Conservation (phyloP, 805 yeast genomes). For the Blastobotrys terrestris region DNA sequence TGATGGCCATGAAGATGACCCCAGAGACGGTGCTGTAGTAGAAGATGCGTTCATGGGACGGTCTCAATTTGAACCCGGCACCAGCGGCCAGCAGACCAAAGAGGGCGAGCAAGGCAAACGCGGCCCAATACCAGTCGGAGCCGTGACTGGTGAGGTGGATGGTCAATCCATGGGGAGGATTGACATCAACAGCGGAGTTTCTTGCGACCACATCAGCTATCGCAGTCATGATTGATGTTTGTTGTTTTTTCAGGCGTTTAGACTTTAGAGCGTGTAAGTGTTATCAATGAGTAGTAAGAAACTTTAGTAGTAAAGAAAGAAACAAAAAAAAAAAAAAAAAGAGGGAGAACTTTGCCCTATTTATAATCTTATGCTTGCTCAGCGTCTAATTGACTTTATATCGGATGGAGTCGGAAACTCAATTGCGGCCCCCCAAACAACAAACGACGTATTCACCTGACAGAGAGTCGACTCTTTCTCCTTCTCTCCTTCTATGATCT, state of each 20-base stretch:
- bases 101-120: constrained; percentile 42
- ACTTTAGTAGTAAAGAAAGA: too few species aligned
- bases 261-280: too few species aligned
- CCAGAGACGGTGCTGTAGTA: constrained; percentile 37
- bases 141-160: constrained; percentile 52
- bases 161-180: constrained; percentile 41
- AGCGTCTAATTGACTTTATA: not conserved
- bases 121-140: constrained; percentile 66
- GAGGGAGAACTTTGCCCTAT: not conserved
- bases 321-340: not conserved
- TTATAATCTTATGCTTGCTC: not conserved
- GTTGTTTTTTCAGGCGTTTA: not conserved
- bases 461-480: too few species aligned
- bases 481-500: too few species aligned
- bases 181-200: constrained; percentile 32
- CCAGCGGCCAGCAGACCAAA: constrained; percentile 31
- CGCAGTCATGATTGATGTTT: not conserved
- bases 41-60: constrained; percentile 33
- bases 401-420: constrained; percentile 2
- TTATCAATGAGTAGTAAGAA: too few species aligned
- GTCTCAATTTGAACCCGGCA: constrained; percentile 25
- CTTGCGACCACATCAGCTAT: constrained; percentile 6
- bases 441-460: not conserved
- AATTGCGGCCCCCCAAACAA: not conserved
- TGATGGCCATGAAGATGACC: constrained; percentile 38